Conservation (phyloP, 2,329 filamentous ascomycete species). For the Clonostachys solani region DNA sequence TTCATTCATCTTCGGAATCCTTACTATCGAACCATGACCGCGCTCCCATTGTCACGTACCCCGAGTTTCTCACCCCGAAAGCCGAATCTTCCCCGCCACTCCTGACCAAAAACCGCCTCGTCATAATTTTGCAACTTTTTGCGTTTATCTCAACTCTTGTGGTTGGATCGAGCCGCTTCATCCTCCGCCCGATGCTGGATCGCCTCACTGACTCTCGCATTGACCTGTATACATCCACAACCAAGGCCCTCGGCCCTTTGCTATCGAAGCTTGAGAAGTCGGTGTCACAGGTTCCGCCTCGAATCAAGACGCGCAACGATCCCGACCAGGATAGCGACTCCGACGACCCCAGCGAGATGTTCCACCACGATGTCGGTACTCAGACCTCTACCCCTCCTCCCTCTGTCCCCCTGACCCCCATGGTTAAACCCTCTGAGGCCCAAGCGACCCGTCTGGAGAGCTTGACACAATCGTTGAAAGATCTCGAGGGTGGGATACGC, state of each 20-base stretch:
- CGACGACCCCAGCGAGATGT: slow-evolving; percentile 71
- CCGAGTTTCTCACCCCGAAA: slow-evolving; percentile 55
- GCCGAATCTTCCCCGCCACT: slow-evolving; percentile 58
- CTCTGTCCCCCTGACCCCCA: background rate
- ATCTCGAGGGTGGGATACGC: slow-evolving; percentile 35
- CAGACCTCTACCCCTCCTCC: slow-evolving; percentile 54
- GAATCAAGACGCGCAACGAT: slow-evolving; percentile 11
- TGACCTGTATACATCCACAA: slow-evolving; percentile 46
- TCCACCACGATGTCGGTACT: slow-evolving; percentile 75
- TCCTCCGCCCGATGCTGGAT: slow-evolving; percentile 60
- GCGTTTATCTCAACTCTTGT: slow-evolving; percentile 55
- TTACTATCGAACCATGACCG: slow-evolving; percentile 29
- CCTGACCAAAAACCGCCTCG: slow-evolving; percentile 54
- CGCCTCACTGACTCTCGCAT: slow-evolving; percentile 44
- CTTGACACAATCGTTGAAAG: slow-evolving; percentile 35
- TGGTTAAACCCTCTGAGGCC: slow-evolving; percentile 21
- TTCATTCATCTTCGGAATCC: slow-evolving; percentile 13
- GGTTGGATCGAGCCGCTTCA: slow-evolving; percentile 67
- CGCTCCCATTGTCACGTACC: slow-evolving; percentile 64
- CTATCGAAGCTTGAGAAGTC: slow-evolving; percentile 46
- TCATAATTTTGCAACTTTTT: slow-evolving; percentile 55
- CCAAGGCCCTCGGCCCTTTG: slow-evolving; percentile 37
- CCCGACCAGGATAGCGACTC: slow-evolving; percentile 32
- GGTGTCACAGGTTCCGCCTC: slow-evolving; percentile 58
- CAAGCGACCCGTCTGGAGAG: slow-evolving; percentile 36